phyloP scores from a whole-genome alignment of 495 filamentous ascomycete species.

The Neurospora sp. region DNA sequence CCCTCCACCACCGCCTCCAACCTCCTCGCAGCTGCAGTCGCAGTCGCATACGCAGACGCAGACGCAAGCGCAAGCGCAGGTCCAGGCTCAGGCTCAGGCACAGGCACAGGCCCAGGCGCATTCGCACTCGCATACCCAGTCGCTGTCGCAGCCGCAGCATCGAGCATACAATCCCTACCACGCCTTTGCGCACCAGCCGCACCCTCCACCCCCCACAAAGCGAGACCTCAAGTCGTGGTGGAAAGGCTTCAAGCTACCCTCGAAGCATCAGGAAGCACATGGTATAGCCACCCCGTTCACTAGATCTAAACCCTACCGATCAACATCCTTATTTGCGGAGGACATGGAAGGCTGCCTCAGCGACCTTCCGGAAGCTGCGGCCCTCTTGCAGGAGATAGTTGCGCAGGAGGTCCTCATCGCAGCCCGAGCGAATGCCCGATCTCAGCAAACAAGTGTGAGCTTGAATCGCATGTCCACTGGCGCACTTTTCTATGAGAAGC shows the following conservation, averaged over 20 bases:
- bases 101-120: background rate
- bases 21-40: constrained; percentile 14
- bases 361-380: constrained; percentile 9
- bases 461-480: constrained; percentile 10
- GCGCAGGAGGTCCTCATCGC: constrained; percentile 6
- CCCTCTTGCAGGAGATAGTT: constrained; percentile 8
- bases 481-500: background rate
- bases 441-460: constrained; percentile 24
- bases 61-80: background rate
- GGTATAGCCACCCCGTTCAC: constrained; percentile 41
- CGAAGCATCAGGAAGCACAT: constrained; percentile 67
- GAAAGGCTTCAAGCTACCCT: constrained; percentile 72
- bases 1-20: constrained; percentile 7
- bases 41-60: constrained; percentile 7
- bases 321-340: constrained; percentile 12
- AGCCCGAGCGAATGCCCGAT: constrained; percentile 1
- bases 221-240: constrained; percentile 85
- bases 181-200: constrained; percentile 5
- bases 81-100: background rate
- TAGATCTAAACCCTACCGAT: constrained; percentile 7
- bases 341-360: constrained; percentile 10
- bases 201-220: constrained; percentile 45
- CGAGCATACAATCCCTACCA: background rate
- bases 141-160: constrained; percentile 3
- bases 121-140: constrained; percentile 3